phyloP scores from a whole-genome alignment of 257 asterid genomes.

The Echites panduratus region DNA sequence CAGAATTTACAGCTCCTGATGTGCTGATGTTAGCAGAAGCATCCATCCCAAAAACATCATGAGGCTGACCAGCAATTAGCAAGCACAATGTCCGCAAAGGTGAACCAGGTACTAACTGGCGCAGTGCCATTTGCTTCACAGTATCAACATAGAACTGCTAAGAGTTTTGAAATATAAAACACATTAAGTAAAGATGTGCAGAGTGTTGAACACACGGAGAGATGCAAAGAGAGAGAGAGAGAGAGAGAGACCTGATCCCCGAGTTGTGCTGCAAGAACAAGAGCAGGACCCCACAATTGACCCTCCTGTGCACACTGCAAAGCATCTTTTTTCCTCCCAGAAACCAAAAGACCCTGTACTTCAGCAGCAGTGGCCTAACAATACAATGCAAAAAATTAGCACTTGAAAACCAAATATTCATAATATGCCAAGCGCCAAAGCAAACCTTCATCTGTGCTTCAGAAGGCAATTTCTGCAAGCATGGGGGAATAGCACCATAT shows the following conservation, averaged over 20 bases:
- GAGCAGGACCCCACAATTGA: conserved; percentile 98
- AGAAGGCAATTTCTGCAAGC: conserved; percentile 83
- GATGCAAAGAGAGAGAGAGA: conserved; percentile 6
- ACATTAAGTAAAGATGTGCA: conserved; percentile 4
- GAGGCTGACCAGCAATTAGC: conserved; percentile 91
- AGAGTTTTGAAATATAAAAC: conserved; percentile 1
- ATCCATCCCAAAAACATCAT: conserved; percentile 71
- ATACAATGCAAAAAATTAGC: conserved; percentile 9
- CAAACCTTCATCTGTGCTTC: conserved; percentile 85
- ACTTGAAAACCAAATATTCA: neutral
- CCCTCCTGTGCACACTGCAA: conserved; percentile 92
- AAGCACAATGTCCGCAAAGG: conserved; percentile 94
- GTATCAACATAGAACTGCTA: conserved; percentile 86
- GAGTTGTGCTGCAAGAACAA: conserved; percentile 95
- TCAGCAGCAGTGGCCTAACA: conserved; percentile 74
- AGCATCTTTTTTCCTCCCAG: conserved; percentile 95
- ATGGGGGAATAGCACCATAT: conserved; percentile 50
- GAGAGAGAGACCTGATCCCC: conserved; percentile 61
- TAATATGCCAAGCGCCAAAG: neutral
- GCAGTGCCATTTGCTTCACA: conserved; percentile 90
- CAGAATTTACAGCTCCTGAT: conserved; percentile 39
- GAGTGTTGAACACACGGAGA: too few relatives aligned
- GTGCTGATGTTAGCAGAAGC: conserved; percentile 35
- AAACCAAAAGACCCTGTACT: conserved; percentile 84
- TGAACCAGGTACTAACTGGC: conserved; percentile 81